Evolutionary conservation across 208 protist species (phyloP).

Genomic region (Porcisia deanei): DNA sequence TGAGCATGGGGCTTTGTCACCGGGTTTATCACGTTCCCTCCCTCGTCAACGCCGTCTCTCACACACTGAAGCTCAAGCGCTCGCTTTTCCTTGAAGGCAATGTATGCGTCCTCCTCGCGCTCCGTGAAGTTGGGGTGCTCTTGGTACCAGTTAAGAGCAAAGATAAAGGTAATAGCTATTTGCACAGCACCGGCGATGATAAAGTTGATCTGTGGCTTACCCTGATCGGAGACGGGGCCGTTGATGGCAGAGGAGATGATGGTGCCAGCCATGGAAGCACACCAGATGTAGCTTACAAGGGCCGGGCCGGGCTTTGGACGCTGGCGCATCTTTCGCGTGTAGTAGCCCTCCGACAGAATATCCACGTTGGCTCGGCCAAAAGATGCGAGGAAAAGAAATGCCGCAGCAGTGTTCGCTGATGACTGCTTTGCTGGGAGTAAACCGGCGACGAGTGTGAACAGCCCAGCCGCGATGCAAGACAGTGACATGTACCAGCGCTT

Average conservation of each 20-base stretch:
- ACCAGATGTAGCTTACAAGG: not conserved
- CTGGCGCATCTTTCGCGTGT: not conserved
- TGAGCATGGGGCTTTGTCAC: no score
- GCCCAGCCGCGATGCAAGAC: not conserved
- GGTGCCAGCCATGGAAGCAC: not conserved
- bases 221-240: not conserved
- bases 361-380: not conserved
- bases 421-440: not conserved
- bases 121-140: no score
- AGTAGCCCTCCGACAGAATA: not conserved
- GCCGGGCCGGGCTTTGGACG: not conserved
- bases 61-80: no score
- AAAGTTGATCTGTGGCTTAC: slow-evolving; percentile 1
- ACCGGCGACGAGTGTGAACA: not conserved
- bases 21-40: no score
- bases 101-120: no score
- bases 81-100: no score
- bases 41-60: no score
- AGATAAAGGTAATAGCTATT: not conserved
- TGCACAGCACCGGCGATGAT: not conserved
- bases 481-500: slow-evolving; percentile 1
- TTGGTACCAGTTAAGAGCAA: no score
- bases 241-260: not conserved
- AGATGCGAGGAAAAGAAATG: not conserved
- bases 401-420: not conserved